Evolutionary conservation across 257 asterid genomes (phyloP).

Genomic region (Datura wrightii): DNA sequence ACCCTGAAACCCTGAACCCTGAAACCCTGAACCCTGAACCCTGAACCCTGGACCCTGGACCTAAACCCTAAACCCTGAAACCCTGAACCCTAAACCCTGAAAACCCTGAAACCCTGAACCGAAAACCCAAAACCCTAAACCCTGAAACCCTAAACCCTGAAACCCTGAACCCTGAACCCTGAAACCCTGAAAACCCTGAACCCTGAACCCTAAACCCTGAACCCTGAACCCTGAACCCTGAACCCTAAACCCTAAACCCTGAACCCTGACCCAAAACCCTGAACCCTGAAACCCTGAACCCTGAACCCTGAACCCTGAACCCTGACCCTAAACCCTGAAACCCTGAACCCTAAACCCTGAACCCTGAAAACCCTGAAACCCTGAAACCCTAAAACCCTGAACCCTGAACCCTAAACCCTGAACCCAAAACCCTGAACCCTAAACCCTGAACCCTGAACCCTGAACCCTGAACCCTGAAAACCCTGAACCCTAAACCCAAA

Average conservation of each 20-base stretch:
- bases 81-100: conserved; percentile 27
- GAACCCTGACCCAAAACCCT: not conserved
- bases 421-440: conserved; percentile 22
- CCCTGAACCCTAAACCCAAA: too few species aligned
- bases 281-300: conserved; percentile 2
- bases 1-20: conserved; percentile 32
- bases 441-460: conserved; percentile 26
- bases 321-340: too few species aligned
- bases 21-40: conserved; percentile 31
- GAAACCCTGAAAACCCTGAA: conserved; percentile 26
- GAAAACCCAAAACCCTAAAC: too few species aligned
- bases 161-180: conserved; percentile 18
- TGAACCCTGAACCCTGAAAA: conserved; percentile 22
- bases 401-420: conserved; percentile 23
- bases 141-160: conserved; percentile 29
- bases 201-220: conserved; percentile 31
- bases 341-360: conserved; percentile 27
- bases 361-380: too few species aligned
- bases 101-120: too few species aligned
- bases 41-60: conserved; percentile 21
- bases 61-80: not conserved
- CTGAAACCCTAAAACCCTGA: conserved; percentile 23
- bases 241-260: conserved; percentile 10
- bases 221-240: too few species aligned
- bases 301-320: conserved; percentile 24